Evolutionary conservation across 257 asterid genomes (phyloP).

Genomic region (Solanum peruvianum): DNA sequence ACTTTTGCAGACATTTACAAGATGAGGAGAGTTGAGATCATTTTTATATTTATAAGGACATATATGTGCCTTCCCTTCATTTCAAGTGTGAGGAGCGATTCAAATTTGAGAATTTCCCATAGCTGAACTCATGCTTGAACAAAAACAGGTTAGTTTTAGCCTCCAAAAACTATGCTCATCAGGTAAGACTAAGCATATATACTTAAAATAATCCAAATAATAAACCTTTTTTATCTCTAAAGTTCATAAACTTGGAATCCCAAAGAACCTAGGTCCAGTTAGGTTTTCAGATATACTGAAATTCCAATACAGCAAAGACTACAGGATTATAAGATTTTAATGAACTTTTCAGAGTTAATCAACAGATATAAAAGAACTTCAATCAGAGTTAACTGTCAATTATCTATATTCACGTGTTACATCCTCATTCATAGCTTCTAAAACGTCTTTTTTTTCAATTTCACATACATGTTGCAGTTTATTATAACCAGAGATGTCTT

Average conservation of each 20-base stretch:
- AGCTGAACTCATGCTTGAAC: not conserved
- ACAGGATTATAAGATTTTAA: not conserved
- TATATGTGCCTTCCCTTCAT: not conserved
- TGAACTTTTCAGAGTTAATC: not conserved
- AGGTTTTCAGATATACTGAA: not conserved
- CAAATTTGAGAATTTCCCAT: not conserved
- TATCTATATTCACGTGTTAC: not conserved
- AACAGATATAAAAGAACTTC: not conserved
- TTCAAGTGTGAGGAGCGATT: not conserved
- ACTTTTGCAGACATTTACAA: not conserved
- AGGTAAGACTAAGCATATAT: not conserved
- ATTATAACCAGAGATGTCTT: not conserved
- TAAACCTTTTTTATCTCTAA: not conserved
- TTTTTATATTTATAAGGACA: not conserved
- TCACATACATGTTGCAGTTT: not conserved
- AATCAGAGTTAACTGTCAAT: not conserved
- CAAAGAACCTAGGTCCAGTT: not conserved
- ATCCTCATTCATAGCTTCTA: not conserved
- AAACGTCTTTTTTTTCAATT: not conserved
- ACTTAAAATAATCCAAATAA: not conserved
- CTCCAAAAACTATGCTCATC: not conserved
- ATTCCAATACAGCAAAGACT: not conserved
- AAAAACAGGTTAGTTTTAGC: not conserved
- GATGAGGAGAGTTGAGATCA: not conserved
- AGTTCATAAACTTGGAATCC: not conserved